These are phyloP conservation scores for Drechmeria coniospora DNA, from an alignment of 2,329 filamentous ascomycete genomes.

Conservation along the genomic window DNA sequence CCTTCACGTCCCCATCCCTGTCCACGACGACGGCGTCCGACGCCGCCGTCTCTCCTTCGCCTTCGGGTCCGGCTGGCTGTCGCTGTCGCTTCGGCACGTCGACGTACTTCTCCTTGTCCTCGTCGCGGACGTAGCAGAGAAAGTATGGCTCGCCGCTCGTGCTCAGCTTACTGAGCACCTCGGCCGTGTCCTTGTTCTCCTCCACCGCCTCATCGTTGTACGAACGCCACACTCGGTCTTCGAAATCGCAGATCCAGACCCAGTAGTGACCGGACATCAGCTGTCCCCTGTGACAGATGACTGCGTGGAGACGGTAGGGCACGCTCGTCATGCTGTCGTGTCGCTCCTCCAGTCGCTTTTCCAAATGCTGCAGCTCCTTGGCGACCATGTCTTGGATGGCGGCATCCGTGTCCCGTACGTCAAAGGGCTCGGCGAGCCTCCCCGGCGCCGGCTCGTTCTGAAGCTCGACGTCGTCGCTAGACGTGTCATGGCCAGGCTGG, in stretches of 20 bases:
- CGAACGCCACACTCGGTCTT: constrained; percentile 67
- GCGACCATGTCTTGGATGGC: constrained; percentile 28
- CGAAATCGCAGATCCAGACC: constrained; percentile 90
- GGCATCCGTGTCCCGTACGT: constrained; percentile 10
- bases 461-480: background rate
- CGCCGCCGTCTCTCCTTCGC: constrained; percentile 3
- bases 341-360: constrained; percentile 12
- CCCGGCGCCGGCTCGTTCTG: background rate
- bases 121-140: constrained; percentile 65
- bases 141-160: constrained; percentile 66
- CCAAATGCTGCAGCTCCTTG: constrained; percentile 20
- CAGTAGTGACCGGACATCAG: constrained; percentile 79
- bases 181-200: constrained; percentile 45
- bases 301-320: constrained; percentile 73
- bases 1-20: constrained; percentile 11
- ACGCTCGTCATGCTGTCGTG: constrained; percentile 41
- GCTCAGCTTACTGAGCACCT: constrained; percentile 54
- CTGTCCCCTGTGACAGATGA: constrained; percentile 77
- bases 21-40: constrained; percentile 4
- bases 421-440: constrained; percentile 6
- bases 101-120: constrained; percentile 39
- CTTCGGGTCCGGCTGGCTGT: constrained; percentile 4
- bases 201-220: constrained; percentile 85
- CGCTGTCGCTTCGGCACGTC: constrained; percentile 26
- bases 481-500: constrained; percentile 5